Base-by-base conservation (phyloP, 2,329 filamentous ascomycete genomes). In the Calonectria pauciramosa region DNA sequence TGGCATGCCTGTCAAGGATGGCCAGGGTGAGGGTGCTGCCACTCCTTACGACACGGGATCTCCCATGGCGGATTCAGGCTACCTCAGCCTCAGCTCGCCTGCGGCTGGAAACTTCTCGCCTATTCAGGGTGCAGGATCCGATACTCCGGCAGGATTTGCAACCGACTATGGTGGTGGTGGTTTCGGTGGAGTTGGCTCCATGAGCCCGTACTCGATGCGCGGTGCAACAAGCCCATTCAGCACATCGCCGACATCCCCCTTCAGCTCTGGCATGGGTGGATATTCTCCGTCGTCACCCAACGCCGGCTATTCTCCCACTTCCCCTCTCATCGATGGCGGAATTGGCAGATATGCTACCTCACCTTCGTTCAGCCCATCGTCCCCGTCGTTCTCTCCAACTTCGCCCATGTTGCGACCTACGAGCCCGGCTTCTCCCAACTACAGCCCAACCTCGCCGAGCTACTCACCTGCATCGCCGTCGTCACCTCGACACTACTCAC, bases 31-130 rank as follows among this genome's bases (percentile, higher is more conserved):
- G 75, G 97, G 97, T 79, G 95, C 95, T 70, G 95, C 96, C 52
- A 99, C 97, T 11, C 97, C 97, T 1, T 99, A 99, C 86, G 97
- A 99, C 83, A 94, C 93, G 30, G 94, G 94, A 54, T 96, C 94
- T 65, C 95, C 95, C 6, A 93, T 96, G 86, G 91, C 90, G 10
- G 94, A 96, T 80, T 92, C 91, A 49, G 94, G 94, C 66, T 93
- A 92, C 80, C 85, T 92, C 80, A 91, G 90, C 77, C 87, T 93
- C 78, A 90, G 88, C 76, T 92, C 92, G n/a, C 91, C 92, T 77
- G 91, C 87, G 75, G 89, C 88, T 81, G 91, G 88, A 82, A 91
- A 91, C 84, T 94, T 94, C 89, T 97, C 95, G 41, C 95, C 95
- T 65, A 95, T 97, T 82, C 92, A 94, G 79, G 90, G 90, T 76